Conservation (phyloP, 768 basidiomycete genomes). For the Sarcodon aspratus region DNA sequence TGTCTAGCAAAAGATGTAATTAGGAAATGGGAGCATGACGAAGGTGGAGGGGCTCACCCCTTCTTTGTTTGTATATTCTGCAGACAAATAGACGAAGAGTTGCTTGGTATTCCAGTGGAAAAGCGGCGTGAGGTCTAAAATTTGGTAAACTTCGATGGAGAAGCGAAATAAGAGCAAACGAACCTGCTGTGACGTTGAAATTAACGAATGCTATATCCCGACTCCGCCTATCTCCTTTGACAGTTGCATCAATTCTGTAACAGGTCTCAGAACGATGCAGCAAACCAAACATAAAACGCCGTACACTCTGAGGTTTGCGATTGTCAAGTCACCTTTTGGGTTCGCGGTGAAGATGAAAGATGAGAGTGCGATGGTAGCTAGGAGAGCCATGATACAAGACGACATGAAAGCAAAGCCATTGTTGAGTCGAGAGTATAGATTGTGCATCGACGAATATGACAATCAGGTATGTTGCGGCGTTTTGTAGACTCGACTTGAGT, state of each 20-base stretch:
- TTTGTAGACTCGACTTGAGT: background rate
- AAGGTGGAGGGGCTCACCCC: constrained; percentile 40
- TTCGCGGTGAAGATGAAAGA: constrained; percentile 53
- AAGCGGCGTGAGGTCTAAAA: constrained; percentile 63
- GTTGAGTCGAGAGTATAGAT: constrained; percentile 57
- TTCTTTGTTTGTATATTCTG: constrained; percentile 65
- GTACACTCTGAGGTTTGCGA: constrained; percentile 71
- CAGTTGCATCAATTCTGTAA: constrained; percentile 12
- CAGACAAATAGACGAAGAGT: constrained; percentile 76
- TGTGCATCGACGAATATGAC: constrained; percentile 43
- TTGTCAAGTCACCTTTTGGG: constrained; percentile 43
- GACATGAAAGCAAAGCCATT: constrained; percentile 65
- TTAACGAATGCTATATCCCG: constrained; percentile 74
- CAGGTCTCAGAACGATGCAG: background rate
- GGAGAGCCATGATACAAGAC: constrained; percentile 61
- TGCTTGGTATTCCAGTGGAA: constrained; percentile 99
- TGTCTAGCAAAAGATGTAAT: constrained; percentile 25
- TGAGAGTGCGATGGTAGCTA: constrained; percentile 62
- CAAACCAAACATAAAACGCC: constrained; percentile 15
- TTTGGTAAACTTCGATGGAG: constrained; percentile 1
- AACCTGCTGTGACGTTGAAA: constrained; percentile 76
- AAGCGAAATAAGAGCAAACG: constrained; percentile 12
- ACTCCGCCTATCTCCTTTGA: constrained; percentile 35
- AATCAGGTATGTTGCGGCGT: background rate
- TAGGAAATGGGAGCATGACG: background rate